Base-by-base conservation (phyloP, 441 rosid species). In the Caryocar brasiliense region DNA sequence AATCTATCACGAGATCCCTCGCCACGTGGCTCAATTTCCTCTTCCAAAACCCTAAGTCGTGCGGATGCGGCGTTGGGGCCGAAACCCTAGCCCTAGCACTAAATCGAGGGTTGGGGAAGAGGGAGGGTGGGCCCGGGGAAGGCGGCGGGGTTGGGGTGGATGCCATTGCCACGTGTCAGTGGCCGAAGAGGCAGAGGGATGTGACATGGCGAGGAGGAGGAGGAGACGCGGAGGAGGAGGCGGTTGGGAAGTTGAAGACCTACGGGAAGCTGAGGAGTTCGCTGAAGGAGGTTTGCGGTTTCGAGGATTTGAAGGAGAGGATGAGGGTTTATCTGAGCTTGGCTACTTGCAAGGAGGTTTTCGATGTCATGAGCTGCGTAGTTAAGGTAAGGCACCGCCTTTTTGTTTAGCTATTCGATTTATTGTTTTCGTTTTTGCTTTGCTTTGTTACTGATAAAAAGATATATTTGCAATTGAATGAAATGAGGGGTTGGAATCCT, bases 11-110 rank as follows among this genome's bases (percentile, higher is more conserved):
- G 18, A 86, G 78, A 51, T 84, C 93, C 8, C 86, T 90, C 19
- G 64, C 90, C 1, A 82, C 77, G 4, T 90, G 96, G 96, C 90
- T 91, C 26, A 86, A 82, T 63, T 86, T 82, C 70, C 65, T 91
- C n/a, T 34, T 84, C 21, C 72, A 73, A 18, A 79, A 72, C 45
- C 98, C 96, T 14, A 54, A 6, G 7, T 74, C 45, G 17, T 85
- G 96, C 35, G 95, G 95, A 28, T 84, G 95, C 40, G 57, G 56
- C 36, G n/a, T n/a, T n/a, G n/a, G n/a, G n/a, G n/a, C n/a, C n/a
- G n/a, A n/a, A n/a, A n/a, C n/a, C n/a, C n/a, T n/a, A n/a, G n/a
- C n/a, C n/a, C n/a, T n/a, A n/a, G n/a, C n/a, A n/a, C n/a, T n/a
- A n/a, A n/a, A n/a, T n/a, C n/a, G n/a, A n/a, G 21, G 30, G 36